phyloP scores from a whole-genome alignment of 129 eudicot species.

The Flaveria ramosissima region DNA sequence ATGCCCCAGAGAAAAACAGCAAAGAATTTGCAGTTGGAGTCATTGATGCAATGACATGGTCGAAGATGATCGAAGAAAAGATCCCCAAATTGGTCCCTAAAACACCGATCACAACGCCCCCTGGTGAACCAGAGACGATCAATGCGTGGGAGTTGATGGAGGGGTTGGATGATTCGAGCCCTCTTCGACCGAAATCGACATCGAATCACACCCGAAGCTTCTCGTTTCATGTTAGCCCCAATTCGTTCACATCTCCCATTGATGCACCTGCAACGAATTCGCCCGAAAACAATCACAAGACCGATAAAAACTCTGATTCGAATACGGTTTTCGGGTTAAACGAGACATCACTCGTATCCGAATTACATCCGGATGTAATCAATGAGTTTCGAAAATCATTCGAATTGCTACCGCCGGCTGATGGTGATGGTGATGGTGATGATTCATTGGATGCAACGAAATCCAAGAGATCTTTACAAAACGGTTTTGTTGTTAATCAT shows the following conservation, averaged over 20 bases:
- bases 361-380: slow-evolving; percentile 70
- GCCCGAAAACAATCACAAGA: background rate
- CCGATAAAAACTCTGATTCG: slow-evolving; percentile 18
- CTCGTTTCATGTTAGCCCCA: slow-evolving; percentile 56
- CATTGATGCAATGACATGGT: slow-evolving; percentile 89
- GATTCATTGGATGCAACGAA: slow-evolving; percentile 26
- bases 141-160: slow-evolving; percentile 93
- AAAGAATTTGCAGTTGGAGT: slow-evolving; percentile 53
- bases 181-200: slow-evolving; percentile 41
- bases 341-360: slow-evolving; percentile 42
- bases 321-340: slow-evolving; percentile 39
- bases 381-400: slow-evolving; percentile 59
- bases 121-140: slow-evolving; percentile 91
- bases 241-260: slow-evolving; percentile 17
- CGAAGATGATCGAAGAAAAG: slow-evolving; percentile 77
- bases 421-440: slow-evolving; percentile 28
- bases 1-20: slow-evolving; percentile 13
- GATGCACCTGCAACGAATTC: slow-evolving; percentile 30
- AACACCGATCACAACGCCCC: slow-evolving; percentile 79
- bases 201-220: slow-evolving; percentile 58
- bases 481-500: slow-evolving; percentile 17
- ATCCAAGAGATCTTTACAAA: slow-evolving; percentile 16
- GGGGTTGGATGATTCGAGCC: slow-evolving; percentile 85
- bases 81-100: slow-evolving; percentile 65
- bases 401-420: slow-evolving; percentile 69